Conservation (phyloP, 106 monocot species). For the Phalaenopsis equestris region DNA sequence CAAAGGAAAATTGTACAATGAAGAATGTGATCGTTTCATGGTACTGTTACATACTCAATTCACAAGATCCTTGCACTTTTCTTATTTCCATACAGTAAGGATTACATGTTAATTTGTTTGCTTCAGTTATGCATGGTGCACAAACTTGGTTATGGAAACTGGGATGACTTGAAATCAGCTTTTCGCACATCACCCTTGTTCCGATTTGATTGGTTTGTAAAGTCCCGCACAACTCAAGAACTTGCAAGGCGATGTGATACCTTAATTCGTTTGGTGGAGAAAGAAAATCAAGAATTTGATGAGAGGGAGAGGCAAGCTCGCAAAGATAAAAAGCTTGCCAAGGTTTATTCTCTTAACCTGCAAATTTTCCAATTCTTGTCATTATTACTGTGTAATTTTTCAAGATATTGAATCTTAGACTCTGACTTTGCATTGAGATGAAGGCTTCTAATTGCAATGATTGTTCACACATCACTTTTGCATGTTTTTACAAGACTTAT, state of each 20-base stretch:
- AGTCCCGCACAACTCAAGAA: conserved; percentile 75
- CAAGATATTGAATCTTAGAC: background rate
- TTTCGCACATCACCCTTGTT: conserved; percentile 69
- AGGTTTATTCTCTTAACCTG: conserved; percentile 20
- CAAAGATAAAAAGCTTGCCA: conserved; percentile 63
- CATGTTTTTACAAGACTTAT: background rate
- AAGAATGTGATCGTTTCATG: conserved; percentile 87
- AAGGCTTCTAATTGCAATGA: background rate
- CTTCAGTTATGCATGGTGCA: conserved; percentile 76
- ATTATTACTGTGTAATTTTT: background rate
- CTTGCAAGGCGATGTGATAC: conserved; percentile 77
- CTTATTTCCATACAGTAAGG: background rate
- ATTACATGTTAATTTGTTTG: background rate
- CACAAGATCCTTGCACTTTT: background rate
- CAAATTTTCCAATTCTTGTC: background rate
- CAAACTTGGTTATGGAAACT: conserved; percentile 81
- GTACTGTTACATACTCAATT: conserved; percentile 15
- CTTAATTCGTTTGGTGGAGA: conserved; percentile 68
- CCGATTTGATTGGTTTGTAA: conserved; percentile 88
- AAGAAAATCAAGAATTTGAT: conserved; percentile 81
- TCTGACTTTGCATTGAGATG: background rate
- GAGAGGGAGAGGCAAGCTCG: conserved; percentile 66
- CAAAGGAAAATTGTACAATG: conserved; percentile 81
- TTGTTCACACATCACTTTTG: background rate
- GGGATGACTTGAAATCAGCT: conserved; percentile 73